Evolutionary conservation across 1,284 basidiomycete species (phyloP), one percentile per base, ranked within the genome.

Genomic region (Ustilago sp.): DNA sequence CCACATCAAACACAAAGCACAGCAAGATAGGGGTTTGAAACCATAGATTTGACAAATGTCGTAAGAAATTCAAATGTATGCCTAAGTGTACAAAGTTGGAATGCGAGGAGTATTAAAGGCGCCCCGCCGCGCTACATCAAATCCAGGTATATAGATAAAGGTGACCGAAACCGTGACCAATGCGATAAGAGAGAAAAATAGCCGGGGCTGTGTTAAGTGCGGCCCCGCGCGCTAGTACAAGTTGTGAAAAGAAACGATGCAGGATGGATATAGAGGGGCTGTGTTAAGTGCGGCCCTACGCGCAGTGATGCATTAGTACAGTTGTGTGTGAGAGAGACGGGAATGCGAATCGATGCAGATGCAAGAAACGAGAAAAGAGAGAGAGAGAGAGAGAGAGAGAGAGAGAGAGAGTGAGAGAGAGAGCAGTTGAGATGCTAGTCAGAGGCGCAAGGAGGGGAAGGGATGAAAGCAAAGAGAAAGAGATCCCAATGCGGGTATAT

Each of bases 81-180:
- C 47, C 38, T 51, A 57, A 60, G 52, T 47, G 53, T 62, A 64
- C 53, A 68, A 54, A 52, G 31, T n/a, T 28, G 32, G 51, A 54
- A 50, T 71, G 71, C 75, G 75, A 75, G 75, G 68, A 71, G 75
- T 78, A 72, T 78, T 78, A 78, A 78, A n/a, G 60, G 72, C 75
- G 71, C 68, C 75, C 64, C 72, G 72, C 74, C 74, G 68, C 74
- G 74, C 74, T 47, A 54, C 51, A 68, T 75, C 67, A 70, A 75
- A 70, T 75, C 67, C 73, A 75, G 68, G 65, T 76, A 72, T 72
- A 71, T 61, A 35, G 13, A 31, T n/a, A 32, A 32, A 47, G 28
- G 17, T 31, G n/a, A 38, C 35, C 32, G 17, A 52, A 52, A 60
- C 34, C 41, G 68, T 65, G 63, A 70, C 62, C 31, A 35, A 64